phyloP scores from a whole-genome alignment of 768 basidiomycete species.

The Trichaptum fuscoviolaceum region DNA sequence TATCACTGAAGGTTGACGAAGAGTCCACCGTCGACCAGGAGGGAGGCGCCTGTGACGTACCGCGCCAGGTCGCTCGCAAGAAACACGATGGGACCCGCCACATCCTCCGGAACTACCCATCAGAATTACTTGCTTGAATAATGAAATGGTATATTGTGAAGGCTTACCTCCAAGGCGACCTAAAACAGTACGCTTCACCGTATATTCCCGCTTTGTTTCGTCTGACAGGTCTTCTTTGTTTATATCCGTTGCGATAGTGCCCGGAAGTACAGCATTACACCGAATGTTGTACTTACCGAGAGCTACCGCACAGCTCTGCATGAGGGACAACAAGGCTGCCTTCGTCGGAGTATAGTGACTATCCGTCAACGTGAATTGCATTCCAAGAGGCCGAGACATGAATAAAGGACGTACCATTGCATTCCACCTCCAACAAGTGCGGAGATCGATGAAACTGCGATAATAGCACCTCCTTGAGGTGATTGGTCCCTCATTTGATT shows the following conservation, averaged over 20 bases:
- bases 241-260: conserved; percentile 73
- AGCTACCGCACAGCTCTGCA: conserved; percentile 76
- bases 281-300: conserved; percentile 73
- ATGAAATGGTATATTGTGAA: background rate
- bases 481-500: conserved; percentile 67
- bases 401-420: conserved; percentile 42
- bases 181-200: conserved; percentile 59
- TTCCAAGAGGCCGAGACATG: background rate
- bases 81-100: conserved; percentile 72
- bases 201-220: conserved; percentile 50
- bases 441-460: conserved; percentile 74
- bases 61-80: conserved; percentile 65
- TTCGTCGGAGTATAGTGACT: conserved; percentile 80
- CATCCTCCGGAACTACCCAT: conserved; percentile 52
- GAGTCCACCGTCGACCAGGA: conserved; percentile 68
- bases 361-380: conserved; percentile 2
- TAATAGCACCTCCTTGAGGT: conserved; percentile 69
- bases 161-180: conserved; percentile 57
- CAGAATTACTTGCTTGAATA: background rate
- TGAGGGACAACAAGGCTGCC: conserved; percentile 69
- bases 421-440: conserved; percentile 72
- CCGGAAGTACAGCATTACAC: conserved; percentile 67
- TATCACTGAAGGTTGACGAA: conserved; percentile 67
- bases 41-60: conserved; percentile 62
- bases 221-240: conserved; percentile 71